These are phyloP conservation scores for Sugiyamaella valdiviana DNA, from an alignment of 805 yeast species.

Conservation along the genomic window DNA sequence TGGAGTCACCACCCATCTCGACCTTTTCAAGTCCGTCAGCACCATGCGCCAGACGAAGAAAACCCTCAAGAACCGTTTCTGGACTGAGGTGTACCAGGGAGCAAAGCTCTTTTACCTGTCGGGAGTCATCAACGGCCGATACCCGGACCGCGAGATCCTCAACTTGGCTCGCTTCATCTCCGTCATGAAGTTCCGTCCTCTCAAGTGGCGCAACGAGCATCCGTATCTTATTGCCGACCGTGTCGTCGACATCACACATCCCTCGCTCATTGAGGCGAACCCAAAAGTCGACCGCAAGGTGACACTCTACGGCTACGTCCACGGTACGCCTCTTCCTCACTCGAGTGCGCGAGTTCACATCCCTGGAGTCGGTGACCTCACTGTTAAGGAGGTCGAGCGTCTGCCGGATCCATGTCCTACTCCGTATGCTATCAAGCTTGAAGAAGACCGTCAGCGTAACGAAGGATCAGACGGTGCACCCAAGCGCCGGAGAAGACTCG, in stretches of 20 bases:
- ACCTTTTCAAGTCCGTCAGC: slow-evolving; percentile 81
- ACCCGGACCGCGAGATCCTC: slow-evolving; percentile 93
- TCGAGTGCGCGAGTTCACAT: slow-evolving; percentile 75
- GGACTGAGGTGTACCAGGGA: slow-evolving; percentile 99
- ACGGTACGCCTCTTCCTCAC: slow-evolving; percentile 79
- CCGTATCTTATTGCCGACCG: slow-evolving; percentile 90
- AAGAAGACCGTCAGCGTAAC: slow-evolving; percentile 48
- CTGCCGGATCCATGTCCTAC: slow-evolving; percentile 99
- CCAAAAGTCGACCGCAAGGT: slow-evolving; percentile 82
- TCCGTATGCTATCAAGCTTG: slow-evolving; percentile 79
- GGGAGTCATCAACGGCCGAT: slow-evolving; percentile 94
- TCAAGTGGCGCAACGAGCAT: slow-evolving; percentile 98
- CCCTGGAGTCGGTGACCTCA: slow-evolving; percentile 91
- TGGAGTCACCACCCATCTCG: slow-evolving; percentile 94
- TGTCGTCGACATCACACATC: slow-evolving; percentile 90
- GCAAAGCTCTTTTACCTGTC: slow-evolving; percentile 91
- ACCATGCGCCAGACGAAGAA: slow-evolving; percentile 89
- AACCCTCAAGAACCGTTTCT: slow-evolving; percentile 83
- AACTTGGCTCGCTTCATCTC: slow-evolving; percentile 88
- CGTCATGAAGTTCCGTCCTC: slow-evolving; percentile 98
- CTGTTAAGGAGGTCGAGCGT: slow-evolving; percentile 70
- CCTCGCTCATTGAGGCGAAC: slow-evolving; percentile 68
- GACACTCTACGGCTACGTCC: slow-evolving; percentile 89
- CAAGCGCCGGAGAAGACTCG: slow-evolving; percentile 77
- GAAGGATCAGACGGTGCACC: slow-evolving; percentile 21